Conservation (phyloP, 305 asterid species). For the Withania somnifera region DNA sequence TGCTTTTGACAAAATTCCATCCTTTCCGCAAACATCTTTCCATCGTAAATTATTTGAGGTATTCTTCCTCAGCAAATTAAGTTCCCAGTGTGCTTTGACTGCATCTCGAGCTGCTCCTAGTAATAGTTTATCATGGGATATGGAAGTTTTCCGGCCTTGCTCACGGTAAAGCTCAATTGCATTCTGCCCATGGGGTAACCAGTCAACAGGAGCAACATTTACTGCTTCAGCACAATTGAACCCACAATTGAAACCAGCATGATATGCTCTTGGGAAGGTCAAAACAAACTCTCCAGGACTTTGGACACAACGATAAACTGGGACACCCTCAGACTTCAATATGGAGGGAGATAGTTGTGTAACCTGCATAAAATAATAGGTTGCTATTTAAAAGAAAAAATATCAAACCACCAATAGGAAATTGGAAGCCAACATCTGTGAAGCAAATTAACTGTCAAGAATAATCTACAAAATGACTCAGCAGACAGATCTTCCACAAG, state of each 20-base stretch:
- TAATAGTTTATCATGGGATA: conserved; percentile 80
- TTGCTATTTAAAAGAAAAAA: background rate
- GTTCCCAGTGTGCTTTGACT: conserved; percentile 80
- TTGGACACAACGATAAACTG: conserved; percentile 74
- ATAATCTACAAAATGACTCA: background rate
- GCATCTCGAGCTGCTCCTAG: conserved; percentile 91
- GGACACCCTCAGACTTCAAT: conserved; percentile 58
- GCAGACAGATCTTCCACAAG: background rate
- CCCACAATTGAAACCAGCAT: conserved; percentile 82
- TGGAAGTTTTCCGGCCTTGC: conserved; percentile 62
- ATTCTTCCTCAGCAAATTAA: conserved; percentile 53
- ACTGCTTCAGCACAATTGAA: conserved; percentile 93
- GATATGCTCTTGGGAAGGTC: conserved; percentile 87
- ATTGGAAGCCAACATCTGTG: background rate
- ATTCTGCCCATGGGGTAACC: conserved; percentile 82
- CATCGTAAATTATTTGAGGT: conserved; percentile 52
- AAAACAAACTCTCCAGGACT: conserved; percentile 78
- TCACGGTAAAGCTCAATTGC: conserved; percentile 73
- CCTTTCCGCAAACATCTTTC: conserved; percentile 76
- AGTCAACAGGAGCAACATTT: conserved; percentile 86
- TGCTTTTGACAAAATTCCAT: conserved; percentile 61
- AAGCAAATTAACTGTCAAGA: background rate
- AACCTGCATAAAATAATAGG: conserved; percentile 43
- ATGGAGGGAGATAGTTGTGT: conserved; percentile 80
- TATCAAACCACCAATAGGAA: background rate